Conservation (phyloP, 2,329 filamentous ascomycete species). For the Chaetomium strumarium region DNA sequence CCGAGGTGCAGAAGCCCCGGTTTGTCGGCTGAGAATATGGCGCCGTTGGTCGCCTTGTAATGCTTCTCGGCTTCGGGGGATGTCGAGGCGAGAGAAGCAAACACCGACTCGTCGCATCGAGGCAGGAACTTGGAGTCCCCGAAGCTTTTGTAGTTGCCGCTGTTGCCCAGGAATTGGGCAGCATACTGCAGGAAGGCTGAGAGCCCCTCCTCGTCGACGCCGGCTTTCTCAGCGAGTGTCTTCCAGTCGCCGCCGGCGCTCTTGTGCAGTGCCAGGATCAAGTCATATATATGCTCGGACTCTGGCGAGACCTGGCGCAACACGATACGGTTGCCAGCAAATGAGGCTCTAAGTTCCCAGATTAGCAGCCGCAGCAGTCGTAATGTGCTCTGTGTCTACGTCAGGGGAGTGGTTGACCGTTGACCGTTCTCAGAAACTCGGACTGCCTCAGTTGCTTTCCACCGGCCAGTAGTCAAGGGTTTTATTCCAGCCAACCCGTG, state of each 20-base stretch:
- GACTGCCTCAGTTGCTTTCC: background rate
- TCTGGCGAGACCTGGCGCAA: constrained; percentile 76
- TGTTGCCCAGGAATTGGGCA: constrained; percentile 72
- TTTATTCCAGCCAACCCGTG: background rate
- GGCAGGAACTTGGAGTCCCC: constrained; percentile 82
- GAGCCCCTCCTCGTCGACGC: constrained; percentile 58
- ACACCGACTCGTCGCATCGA: constrained; percentile 56
- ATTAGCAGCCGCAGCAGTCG: background rate
- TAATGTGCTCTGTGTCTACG: background rate
- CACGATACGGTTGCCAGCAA: constrained; percentile 71
- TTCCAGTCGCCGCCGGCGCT: constrained; percentile 65
- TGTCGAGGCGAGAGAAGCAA: constrained; percentile 58
- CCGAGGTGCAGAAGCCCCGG: constrained; percentile 67
- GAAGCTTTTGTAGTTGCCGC: constrained; percentile 82
- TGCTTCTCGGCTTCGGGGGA: constrained; percentile 55
- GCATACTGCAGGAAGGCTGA: constrained; percentile 70
- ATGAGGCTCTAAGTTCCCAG: constrained; percentile 56
- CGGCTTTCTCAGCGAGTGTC: constrained; percentile 56
- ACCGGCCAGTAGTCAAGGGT: too few relatives aligned
- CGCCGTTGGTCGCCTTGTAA: constrained; percentile 63
- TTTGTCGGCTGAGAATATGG: constrained; percentile 63
- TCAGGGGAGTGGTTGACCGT: background rate
- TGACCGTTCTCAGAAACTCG: background rate
- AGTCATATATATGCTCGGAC: constrained; percentile 73
- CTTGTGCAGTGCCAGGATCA: constrained; percentile 68